phyloP scores from a whole-genome alignment of 345 rosid genomes.

The Citrus inodora region DNA sequence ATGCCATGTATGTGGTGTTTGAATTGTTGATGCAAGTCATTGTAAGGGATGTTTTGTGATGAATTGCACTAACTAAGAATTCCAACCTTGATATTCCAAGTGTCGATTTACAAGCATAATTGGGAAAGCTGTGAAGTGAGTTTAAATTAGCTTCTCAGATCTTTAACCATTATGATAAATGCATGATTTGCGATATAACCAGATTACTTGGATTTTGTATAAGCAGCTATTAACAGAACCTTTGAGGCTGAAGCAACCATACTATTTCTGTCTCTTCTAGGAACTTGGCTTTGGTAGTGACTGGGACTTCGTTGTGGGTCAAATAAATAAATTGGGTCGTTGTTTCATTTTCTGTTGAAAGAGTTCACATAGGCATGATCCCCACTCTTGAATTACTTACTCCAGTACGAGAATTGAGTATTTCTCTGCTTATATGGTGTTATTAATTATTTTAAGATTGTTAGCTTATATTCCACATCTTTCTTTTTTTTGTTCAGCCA shows the following conservation, averaged over 20 bases:
- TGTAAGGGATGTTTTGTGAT: not conserved
- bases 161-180: not conserved
- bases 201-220: not conserved
- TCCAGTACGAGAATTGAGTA: not conserved
- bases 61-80: not conserved
- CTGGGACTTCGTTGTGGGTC: not conserved
- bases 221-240: not conserved
- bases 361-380: not conserved
- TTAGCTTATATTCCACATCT: not conserved
- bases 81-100: not conserved
- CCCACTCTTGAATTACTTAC: not conserved
- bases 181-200: not conserved
- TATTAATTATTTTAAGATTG: not conserved
- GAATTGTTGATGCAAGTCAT: not conserved
- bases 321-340: not conserved
- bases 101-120: not conserved
- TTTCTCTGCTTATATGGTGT: not conserved
- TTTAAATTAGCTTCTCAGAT: not conserved
- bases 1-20: not conserved
- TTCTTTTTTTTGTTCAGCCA: slow-evolving; percentile 38
- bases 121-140: not conserved
- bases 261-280: not conserved
- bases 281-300: not conserved
- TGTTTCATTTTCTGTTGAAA: not conserved
- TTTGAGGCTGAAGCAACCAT: not conserved